A percentile compares a stretch with the other conserved stretches of the same genome.
Evolutionary conservation across 331 rosid genomes (phyloP).

Genomic region (Cydonia oblonga): DNA sequence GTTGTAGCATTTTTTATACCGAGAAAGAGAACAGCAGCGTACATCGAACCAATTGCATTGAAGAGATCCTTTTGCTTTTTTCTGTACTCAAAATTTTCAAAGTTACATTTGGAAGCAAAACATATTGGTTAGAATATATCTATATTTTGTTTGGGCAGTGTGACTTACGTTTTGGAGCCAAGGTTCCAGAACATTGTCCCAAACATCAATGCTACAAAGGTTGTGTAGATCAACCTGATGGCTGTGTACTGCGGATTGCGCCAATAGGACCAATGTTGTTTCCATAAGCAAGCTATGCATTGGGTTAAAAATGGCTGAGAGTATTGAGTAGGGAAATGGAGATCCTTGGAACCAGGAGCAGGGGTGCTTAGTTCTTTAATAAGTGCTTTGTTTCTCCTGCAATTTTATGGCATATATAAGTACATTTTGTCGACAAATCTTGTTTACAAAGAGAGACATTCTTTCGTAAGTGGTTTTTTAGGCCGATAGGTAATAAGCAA

Average conservation of each 20-base stretch:
- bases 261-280: conserved; percentile 70
- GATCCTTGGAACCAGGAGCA: conserved; percentile 39
- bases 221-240: conserved; percentile 33
- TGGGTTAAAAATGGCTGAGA: conserved; percentile 45
- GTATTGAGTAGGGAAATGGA: conserved; percentile 34
- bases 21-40: conserved; percentile 40
- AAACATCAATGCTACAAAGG: conserved; percentile 22
- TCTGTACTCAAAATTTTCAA: conserved; percentile 18
- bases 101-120: neutral
- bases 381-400: conserved; percentile 57
- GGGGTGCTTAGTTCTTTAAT: conserved; percentile 47
- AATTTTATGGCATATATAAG: neutral
- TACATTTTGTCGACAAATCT: neutral
- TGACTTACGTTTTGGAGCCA: conserved; percentile 46
- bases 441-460: neutral
- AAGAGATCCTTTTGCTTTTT: conserved; percentile 30
- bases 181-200: conserved; percentile 66
- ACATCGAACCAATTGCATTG: conserved; percentile 60
- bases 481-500: neutral
- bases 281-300: conserved; percentile 65
- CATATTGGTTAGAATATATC: neutral
- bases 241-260: conserved; percentile 56
- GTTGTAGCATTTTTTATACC: conserved; percentile 34
- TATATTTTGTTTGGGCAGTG: neutral
- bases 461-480: neutral